These are phyloP conservation scores for Gentiana dahurica DNA, from an alignment of 257 asterid species.

Conservation along the genomic window DNA sequence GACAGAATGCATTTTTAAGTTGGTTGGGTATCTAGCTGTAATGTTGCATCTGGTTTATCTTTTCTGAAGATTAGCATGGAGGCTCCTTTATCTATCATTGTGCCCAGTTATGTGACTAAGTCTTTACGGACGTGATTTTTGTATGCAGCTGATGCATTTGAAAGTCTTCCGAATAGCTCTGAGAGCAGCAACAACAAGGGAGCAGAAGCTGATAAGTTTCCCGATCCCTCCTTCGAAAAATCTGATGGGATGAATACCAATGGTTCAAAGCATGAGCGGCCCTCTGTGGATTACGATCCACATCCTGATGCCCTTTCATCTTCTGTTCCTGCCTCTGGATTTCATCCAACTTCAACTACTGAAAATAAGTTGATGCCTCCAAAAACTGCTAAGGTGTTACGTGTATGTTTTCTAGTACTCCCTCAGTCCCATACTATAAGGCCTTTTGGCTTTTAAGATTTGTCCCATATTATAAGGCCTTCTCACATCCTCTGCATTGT, in stretches of 20 bases:
- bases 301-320: constrained; percentile 2
- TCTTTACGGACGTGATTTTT: background rate
- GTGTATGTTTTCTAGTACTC: background rate
- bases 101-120: background rate
- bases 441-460: too few species aligned
- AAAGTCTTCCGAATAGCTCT: constrained; percentile 20
- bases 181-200: constrained; percentile 14
- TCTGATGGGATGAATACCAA: constrained; percentile 13
- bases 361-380: constrained; percentile 29
- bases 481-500: too few species aligned
- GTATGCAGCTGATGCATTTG: constrained; percentile 28
- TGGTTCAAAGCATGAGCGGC: constrained; percentile 21
- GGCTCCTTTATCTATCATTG: background rate
- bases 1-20: too few species aligned
- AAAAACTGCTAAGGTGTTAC: constrained; percentile 42
- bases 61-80: background rate
- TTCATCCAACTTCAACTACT: constrained; percentile 35
- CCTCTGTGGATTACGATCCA: constrained; percentile 20
- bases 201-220: constrained; percentile 12
- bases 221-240: constrained; percentile 18
- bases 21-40: too few species aligned
- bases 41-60: too few species aligned
- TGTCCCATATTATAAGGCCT: too few species aligned
- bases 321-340: constrained; percentile 27
- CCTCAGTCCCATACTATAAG: too few species aligned